Percentiles rank a stretch among this genome's conserved stretches.
Evolutionary conservation across 2,329 filamentous ascomycete genomes (phyloP).

Genomic region (Penicillium sp.): DNA sequence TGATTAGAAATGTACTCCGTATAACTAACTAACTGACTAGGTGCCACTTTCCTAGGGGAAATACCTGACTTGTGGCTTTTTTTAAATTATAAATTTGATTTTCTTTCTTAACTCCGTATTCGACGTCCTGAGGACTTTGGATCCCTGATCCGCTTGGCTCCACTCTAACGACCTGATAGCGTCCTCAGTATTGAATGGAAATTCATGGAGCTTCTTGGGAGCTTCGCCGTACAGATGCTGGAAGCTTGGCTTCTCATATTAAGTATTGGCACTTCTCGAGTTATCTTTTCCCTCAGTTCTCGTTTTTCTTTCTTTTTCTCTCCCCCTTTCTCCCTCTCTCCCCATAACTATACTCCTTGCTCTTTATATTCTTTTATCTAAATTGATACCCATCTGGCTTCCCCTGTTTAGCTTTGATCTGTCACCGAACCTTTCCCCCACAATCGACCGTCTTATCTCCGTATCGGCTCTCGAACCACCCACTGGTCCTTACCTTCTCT

Average conservation of each 20-base stretch:
- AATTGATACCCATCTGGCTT: not conserved
- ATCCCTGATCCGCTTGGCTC: slow-evolving; percentile 5
- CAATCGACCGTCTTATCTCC: not conserved
- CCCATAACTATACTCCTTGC: not conserved
- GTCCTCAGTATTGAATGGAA: slow-evolving; percentile 11
- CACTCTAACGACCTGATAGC: slow-evolving; percentile 15
- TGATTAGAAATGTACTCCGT: not conserved
- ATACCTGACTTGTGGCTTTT: not conserved
- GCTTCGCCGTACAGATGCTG: slow-evolving; percentile 20
- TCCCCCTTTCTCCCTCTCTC: not conserved
- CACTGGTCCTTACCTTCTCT: not conserved
- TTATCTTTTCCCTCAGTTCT: slow-evolving; percentile 6
- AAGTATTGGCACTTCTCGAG: slow-evolving; percentile 18
- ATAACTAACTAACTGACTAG: not conserved
- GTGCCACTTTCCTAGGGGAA: not conserved
- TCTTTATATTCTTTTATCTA: not conserved
- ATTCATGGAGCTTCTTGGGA: slow-evolving; percentile 16
- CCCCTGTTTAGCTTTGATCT: slow-evolving; percentile 1
- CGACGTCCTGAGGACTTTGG: not conserved
- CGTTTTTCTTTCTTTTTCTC: slow-evolving; percentile 1
- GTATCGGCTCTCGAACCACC: not conserved
- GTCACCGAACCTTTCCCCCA: not conserved
- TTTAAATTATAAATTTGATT: not conserved
- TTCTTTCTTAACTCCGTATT: not conserved
- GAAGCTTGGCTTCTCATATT: slow-evolving; percentile 24